Base-by-base conservation (phyloP, 179 eudicot genomes). In the Beta macrorhiza region DNA sequence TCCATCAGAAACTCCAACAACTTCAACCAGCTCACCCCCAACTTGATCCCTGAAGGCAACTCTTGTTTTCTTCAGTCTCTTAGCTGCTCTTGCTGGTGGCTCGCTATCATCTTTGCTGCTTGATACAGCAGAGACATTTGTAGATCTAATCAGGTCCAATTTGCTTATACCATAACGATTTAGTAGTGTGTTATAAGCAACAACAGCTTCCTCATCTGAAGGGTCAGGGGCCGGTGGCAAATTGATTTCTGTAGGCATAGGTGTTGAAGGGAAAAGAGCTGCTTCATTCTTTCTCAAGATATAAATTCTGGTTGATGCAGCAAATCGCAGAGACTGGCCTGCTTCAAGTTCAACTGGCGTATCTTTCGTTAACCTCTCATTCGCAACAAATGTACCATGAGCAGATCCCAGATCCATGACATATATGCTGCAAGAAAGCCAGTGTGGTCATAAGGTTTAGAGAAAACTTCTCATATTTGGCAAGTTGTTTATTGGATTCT, bases 351-450 rank as follows among this genome's bases (percentile, higher is more conserved):
- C 99, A 45, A 94, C 91, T 5, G 99, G 98, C 51, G 91, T 86
- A 84, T 96, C 95, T 86, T 93, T 94, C 22, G 93, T 90, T 82
- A 96, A 81, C 75, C 99, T 82, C 90, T 96, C 98, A 75, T 92
- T 96, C 75, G 99, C 97, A 82, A 96, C 99, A 91, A 96, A 96
- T 67, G 99, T 96, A 25, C 99, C 99, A 82, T 96, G 99, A 32
- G 96, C 98, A 79, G 99, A 96, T 83, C 99, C 99, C 83, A 96
- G 85, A 87, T 96, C 99, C 86, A 94, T 86, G 67, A 96, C 99
- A 81, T 85, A 96, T 51, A 96, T 77, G 84, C 99, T 96, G 92
- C 82, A 85, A 83, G 59, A 79, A 72, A 68, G 32, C 25, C 67
- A 67, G 17, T 22, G 44, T 47, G 57, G 59, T 53, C 67, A 57